Evolutionary conservation across 2,329 filamentous ascomycete genomes (phyloP), one percentile per base, ranked within the genome.

Genomic region (Nothophaeocryptopus gaeumannii): DNA sequence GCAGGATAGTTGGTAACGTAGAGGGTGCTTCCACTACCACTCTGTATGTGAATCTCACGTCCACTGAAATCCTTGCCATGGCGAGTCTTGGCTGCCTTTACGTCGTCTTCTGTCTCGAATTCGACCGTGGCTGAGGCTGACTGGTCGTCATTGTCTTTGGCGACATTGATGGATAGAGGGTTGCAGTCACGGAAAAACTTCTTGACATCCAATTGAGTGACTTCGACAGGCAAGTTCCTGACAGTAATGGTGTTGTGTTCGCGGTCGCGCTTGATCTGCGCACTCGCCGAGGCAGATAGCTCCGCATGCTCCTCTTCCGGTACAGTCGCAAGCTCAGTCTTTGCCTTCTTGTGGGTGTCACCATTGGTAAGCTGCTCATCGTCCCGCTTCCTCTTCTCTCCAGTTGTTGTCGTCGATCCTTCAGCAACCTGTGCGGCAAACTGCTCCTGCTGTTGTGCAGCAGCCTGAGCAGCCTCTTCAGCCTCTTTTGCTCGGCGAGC

Each of bases 121-220:
- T 99, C 93, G 42, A 99, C 83, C 39, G 93, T 75, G 2, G 89
- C 89, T 3, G 84, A 84, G 11, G 83, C 73, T 2, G 83, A 81
- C 39, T 79, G 72, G 36, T 83, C 77, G 39, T 83, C 77, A 2
- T 78, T 70, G 37, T 89, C 84, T 31, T 75, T 74, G 30, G 87
- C 75, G 44, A 92, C 74, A 38, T 82, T 85, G 30, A 96, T 74
- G 55, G 84, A 85, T 61, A 89, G 88, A 64, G 96, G 86, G 35
- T 83, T 84, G 61, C 91, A 95, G 55, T 91, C 89, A 63, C 86
- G 85, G 73, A 99, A 97, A 67, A 95, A 97, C 67, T 95, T 88
- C 49, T 86, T 83, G 11, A 97, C 72, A 60, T 85, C 86, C 10
- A 81, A 84, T 62, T 89, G 83, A 0, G 83, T 83, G 1, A 84